phyloP scores from a whole-genome alignment of 73 alveolate genomes.

The Paraurostyla sp. region DNA sequence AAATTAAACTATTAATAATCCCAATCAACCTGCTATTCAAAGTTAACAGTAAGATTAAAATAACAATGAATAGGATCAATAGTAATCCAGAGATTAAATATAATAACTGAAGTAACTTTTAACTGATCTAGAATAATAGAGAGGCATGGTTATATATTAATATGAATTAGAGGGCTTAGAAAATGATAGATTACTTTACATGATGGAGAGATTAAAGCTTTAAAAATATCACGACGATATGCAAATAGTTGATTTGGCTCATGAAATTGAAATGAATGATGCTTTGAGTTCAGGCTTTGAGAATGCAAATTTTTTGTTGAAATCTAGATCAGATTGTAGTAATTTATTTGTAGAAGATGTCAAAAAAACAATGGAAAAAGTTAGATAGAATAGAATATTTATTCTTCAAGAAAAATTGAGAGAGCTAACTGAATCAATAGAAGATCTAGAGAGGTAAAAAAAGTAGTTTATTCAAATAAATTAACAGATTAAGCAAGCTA shows the following conservation, averaged over 20 bases:
- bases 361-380: slow-evolving; percentile 16
- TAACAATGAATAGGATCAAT: not conserved
- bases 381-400: not conserved
- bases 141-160: not conserved
- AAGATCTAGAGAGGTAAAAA: not conserved
- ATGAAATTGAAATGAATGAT: not conserved
- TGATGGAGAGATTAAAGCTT: slow-evolving; percentile 1
- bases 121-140: not conserved
- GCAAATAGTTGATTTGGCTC: not conserved
- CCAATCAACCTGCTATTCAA: not conserved
- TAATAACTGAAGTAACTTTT: not conserved
- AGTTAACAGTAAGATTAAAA: not conserved
- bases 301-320: slow-evolving; percentile 9
- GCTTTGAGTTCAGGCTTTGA: not conserved
- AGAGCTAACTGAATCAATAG: slow-evolving; percentile 18
- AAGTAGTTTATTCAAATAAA: not conserved
- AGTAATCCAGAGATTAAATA: not conserved
- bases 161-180: slow-evolving; percentile 16
- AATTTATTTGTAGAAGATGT: not conserved
- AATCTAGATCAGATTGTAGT: slow-evolving; percentile 4
- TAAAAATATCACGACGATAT: not conserved
- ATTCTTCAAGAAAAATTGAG: not conserved
- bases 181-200: slow-evolving; percentile 1
- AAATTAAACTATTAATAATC: not conserved
- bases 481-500: not conserved